Evolutionary conservation across 2,329 filamentous ascomycete genomes (phyloP), one percentile per base, ranked within the genome.

Genomic region (Aspergillus cejpii): DNA sequence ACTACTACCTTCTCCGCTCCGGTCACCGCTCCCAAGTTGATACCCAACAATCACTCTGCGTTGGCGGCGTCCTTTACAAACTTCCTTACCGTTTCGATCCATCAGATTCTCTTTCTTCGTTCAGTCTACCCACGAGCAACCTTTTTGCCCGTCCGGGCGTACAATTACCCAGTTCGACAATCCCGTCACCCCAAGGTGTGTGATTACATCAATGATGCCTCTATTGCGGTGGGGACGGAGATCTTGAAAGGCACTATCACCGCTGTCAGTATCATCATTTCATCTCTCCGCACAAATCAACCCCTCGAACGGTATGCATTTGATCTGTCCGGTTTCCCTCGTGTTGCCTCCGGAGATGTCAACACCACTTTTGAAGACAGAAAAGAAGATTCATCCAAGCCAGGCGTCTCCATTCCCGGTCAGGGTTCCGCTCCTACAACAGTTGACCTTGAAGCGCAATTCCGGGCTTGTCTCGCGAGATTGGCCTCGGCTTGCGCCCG

Each of bases 141-240:
- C 27, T 96, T 95, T 69, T 78, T 91, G 46, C 80, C 84, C 33
- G 79, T 84, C 29, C 80, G 84, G 52, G 88, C 87, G 58, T 90
- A 90, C 74, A 89, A 91, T 69, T 82, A 88, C 47, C 78, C 87
- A 23, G 84, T 94, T 37, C 84, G 85, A 57, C 89, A 95, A 64
- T 91, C 81, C 48, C 84, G 89, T 46, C 89, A 95, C 66, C 87
- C 90, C 0, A 79, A 80, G 56, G 85, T 95, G 52, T 94, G 87
- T 74, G 73, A 80, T 58, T 96, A 90, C 85, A 81, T 95, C 66
- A 79, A 76, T 61, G 85, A 92, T 63, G 87, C 89, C 53, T 79
- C 92, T 33, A 72, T 81, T 50, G 84, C 87, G 27, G 78, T 89
- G 17, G 75, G 79, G 48, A 74, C 72, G 3, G 84, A 94, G 68